Percentiles rank a stretch among this genome's conserved stretches.
These are phyloP conservation scores for Saussurea involucrata DNA, from an alignment of 129 eudicot species.

Conservation along the genomic window DNA sequence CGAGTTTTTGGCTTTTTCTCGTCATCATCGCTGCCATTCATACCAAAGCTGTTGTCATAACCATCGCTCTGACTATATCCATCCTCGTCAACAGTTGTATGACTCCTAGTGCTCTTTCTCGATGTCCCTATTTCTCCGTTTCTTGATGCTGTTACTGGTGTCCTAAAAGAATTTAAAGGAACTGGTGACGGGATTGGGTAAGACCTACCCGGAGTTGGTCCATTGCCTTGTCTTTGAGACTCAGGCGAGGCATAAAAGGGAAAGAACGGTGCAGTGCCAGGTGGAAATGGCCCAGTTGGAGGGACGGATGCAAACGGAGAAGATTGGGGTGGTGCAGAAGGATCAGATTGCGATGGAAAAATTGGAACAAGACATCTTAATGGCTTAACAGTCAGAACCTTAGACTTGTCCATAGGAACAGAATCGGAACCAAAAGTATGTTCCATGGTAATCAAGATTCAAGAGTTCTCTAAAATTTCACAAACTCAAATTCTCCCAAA, in stretches of 20 bases:
- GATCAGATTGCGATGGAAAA: slow-evolving; percentile 45
- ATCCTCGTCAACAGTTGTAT: slow-evolving; percentile 23
- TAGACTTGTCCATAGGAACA: slow-evolving; percentile 48
- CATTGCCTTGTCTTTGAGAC: slow-evolving; percentile 20
- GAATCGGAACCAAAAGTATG: slow-evolving; percentile 39
- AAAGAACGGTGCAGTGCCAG: slow-evolving; percentile 57
- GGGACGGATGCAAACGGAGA: slow-evolving; percentile 48
- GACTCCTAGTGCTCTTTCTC: slow-evolving; percentile 19
- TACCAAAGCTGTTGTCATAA: slow-evolving; percentile 30
- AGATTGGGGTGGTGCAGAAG: slow-evolving; percentile 30
- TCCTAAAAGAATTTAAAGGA: slow-evolving; percentile 49
- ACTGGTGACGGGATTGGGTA: slow-evolving; percentile 43
- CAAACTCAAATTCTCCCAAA: background rate
- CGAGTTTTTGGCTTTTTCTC: slow-evolving; percentile 7
- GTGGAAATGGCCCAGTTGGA: slow-evolving; percentile 62
- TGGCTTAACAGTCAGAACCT: slow-evolving; percentile 69
- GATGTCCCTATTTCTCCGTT: slow-evolving; percentile 36
- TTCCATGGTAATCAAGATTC: slow-evolving; percentile 49
- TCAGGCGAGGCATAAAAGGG: slow-evolving; percentile 35
- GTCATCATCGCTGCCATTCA: slow-evolving; percentile 24
- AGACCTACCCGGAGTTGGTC: slow-evolving; percentile 10
- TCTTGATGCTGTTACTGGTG: slow-evolving; percentile 27
- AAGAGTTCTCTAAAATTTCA: slow-evolving; percentile 10
- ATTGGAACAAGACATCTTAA: slow-evolving; percentile 68
- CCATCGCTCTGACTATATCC: slow-evolving; percentile 31